These are phyloP conservation scores for Xylariaceae sp. DNA, from an alignment of 2,329 filamentous ascomycete genomes.

Conservation along the genomic window DNA sequence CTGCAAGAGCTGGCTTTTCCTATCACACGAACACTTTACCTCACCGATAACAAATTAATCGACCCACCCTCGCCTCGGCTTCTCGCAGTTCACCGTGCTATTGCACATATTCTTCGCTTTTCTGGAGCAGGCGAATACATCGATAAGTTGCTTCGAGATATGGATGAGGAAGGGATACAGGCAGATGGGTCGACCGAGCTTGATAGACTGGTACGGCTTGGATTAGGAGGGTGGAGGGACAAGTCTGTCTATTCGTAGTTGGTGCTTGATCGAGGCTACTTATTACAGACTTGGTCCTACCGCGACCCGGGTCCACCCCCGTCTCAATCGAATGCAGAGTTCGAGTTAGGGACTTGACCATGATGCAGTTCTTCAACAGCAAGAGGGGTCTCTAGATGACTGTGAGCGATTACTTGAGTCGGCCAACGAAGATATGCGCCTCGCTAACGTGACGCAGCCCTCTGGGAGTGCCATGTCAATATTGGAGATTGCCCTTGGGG, in stretches of 20 bases:
- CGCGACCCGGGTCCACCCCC: not conserved
- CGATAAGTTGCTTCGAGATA: constrained; percentile 38
- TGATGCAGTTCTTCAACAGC: constrained; percentile 4
- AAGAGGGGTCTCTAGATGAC: not conserved
- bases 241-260: constrained; percentile 4
- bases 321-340: not conserved
- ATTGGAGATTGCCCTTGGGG: too few relatives aligned
- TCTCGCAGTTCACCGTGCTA: constrained; percentile 43
- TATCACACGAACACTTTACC: constrained; percentile 39
- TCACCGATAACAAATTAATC: constrained; percentile 34
- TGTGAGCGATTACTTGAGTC: not conserved
- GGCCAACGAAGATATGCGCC: not conserved
- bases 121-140: constrained; percentile 42
- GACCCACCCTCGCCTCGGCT: constrained; percentile 44
- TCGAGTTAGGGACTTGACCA: not conserved
- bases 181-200: constrained; percentile 26
- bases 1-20: constrained; percentile 31
- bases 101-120: constrained; percentile 43
- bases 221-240: constrained; percentile 12
- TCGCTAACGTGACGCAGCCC: not conserved
- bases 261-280: not conserved
- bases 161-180: constrained; percentile 23
- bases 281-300: not conserved
- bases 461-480: constrained; percentile 4
- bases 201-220: constrained; percentile 4